These are phyloP conservation scores for Phallus indusiatus DNA, from an alignment of 768 basidiomycete genomes.

Conservation along the genomic window DNA sequence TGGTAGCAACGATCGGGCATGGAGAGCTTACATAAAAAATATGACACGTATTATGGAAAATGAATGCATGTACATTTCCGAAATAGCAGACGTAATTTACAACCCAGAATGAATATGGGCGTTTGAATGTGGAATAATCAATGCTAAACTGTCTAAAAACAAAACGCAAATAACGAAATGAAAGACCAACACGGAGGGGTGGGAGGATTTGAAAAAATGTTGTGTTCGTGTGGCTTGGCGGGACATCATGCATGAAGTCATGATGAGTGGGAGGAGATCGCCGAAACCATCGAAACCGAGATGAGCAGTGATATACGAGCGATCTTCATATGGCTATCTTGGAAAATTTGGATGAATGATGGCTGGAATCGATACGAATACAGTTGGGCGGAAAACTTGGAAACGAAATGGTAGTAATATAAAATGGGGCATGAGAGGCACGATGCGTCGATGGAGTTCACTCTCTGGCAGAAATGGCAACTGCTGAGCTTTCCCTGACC, in stretches of 20 bases:
- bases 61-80: background rate
- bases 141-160: background rate
- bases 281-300: background rate
- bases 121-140: background rate
- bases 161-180: background rate
- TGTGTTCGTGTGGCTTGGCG: background rate
- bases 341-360: background rate
- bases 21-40: too few species aligned
- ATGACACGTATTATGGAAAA: background rate
- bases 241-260: too few species aligned
- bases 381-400: background rate
- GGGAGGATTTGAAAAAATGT: too few species aligned
- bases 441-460: background rate
- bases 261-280: background rate
- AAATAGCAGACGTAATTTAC: background rate
- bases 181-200: background rate
- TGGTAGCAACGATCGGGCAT: too few species aligned
- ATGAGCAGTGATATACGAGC: background rate
- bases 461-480: conserved; percentile 5
- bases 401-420: background rate
- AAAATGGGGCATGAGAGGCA: background rate
- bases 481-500: conserved; percentile 44
- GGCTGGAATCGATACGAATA: conserved; percentile 6
- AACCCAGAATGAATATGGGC: background rate
- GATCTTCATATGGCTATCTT: conserved; percentile 1